phyloP scores from a whole-genome alignment of 2,329 filamentous ascomycete species.

The Colletotrichum tamarilloi region DNA sequence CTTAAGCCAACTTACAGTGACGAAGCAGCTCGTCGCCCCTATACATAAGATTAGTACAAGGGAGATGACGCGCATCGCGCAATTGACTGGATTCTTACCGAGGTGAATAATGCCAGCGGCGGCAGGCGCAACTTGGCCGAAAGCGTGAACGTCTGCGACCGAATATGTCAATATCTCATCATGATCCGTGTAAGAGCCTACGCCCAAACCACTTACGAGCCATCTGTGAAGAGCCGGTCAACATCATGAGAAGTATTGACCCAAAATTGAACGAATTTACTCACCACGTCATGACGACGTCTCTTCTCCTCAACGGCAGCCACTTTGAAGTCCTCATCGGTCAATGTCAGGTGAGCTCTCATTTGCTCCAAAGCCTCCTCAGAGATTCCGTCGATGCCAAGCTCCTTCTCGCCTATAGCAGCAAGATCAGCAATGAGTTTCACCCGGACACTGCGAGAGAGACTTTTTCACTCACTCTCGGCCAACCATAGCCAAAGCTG shows the following conservation, averaged over 20 bases:
- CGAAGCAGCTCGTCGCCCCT: constrained; percentile 59
- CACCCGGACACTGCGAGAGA: not conserved
- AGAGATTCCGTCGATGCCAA: constrained; percentile 78
- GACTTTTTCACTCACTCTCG: constrained; percentile 58
- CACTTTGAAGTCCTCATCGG: constrained; percentile 81
- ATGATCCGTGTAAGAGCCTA: not conserved
- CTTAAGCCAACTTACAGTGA: constrained; percentile 60
- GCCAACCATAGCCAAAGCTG: constrained; percentile 88
- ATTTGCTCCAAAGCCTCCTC: constrained; percentile 82
- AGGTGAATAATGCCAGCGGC: constrained; percentile 88
- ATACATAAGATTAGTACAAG: not conserved
- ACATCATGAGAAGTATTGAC: constrained; percentile 40
- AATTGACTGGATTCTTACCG: constrained; percentile 25
- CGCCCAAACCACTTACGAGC: constrained; percentile 38
- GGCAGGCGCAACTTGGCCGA: constrained; percentile 77
- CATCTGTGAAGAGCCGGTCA: constrained; percentile 59
- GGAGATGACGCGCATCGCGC: no score
- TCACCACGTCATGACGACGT: constrained; percentile 62
- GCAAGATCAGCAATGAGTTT: not conserved
- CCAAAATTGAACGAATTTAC: not conserved
- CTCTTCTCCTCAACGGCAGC: constrained; percentile 81
- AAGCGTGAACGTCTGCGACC: constrained; percentile 70
- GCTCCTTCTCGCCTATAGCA: constrained; percentile 71
- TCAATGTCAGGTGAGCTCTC: constrained; percentile 77
- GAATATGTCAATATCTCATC: not conserved